These are phyloP conservation scores for Tripterygium wilfordii DNA, from an alignment of 177 flowering plant species.

Conservation along the genomic window DNA sequence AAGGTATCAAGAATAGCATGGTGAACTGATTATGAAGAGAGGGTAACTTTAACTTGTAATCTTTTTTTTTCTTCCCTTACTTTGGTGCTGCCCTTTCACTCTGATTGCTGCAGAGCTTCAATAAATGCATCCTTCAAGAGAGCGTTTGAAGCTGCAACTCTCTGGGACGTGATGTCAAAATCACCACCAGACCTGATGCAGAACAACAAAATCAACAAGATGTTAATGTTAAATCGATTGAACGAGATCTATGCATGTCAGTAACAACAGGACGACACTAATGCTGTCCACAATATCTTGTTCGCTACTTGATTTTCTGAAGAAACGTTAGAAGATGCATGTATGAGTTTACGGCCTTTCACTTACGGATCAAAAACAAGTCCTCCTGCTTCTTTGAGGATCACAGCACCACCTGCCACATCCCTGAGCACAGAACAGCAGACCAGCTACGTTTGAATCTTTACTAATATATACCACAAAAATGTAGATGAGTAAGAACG, in stretches of 20 bases:
- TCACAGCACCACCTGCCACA: slow-evolving; percentile 90
- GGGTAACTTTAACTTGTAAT: too few relatives aligned
- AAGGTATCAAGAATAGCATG: too few relatives aligned
- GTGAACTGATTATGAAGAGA: too few relatives aligned
- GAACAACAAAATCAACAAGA: slow-evolving; percentile 3
- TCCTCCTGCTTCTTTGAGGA: slow-evolving; percentile 96
- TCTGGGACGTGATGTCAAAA: slow-evolving; percentile 70
- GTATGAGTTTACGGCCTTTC: too few relatives aligned
- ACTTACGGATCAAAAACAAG: slow-evolving; percentile 92
- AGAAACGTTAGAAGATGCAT: background rate
- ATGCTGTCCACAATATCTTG: too few relatives aligned
- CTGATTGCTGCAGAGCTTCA: slow-evolving; percentile 41
- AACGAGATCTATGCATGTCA: background rate
- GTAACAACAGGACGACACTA: too few relatives aligned
- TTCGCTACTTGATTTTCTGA: background rate
- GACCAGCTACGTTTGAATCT: too few relatives aligned
- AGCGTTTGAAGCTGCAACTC: slow-evolving; percentile 84
- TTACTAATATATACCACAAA: too few relatives aligned
- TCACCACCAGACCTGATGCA: slow-evolving; percentile 70
- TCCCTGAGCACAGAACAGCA: slow-evolving; percentile 52
- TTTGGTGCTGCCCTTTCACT: too few relatives aligned
- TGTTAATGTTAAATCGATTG: background rate
- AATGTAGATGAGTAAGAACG: background rate
- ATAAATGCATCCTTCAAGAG: slow-evolving; percentile 61
- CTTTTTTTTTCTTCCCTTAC: too few relatives aligned